These are phyloP conservation scores for Aspergillus thermomutatus DNA, from an alignment of 2,329 filamentous ascomycete genomes.

Conservation along the genomic window DNA sequence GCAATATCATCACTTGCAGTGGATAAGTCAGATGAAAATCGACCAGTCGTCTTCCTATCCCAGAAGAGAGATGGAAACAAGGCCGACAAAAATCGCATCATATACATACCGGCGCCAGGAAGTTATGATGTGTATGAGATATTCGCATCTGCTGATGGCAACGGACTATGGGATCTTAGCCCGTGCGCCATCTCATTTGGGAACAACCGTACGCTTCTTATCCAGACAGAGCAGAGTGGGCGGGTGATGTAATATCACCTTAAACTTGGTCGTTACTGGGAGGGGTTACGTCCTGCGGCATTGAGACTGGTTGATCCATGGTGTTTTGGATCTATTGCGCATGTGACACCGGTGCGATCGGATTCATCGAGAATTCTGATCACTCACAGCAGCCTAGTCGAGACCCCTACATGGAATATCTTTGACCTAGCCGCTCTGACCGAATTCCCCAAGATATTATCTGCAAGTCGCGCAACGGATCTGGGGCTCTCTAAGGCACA, in stretches of 20 bases:
- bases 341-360: not conserved
- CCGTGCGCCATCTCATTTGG: not conserved
- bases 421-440: not conserved
- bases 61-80: not conserved
- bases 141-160: conserved; percentile 1
- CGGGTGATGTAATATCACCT: not conserved
- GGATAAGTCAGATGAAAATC: not conserved
- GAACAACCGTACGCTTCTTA: not conserved
- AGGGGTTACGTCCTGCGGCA: not conserved
- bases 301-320: too few relatives aligned
- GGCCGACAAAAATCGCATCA: not conserved
- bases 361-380: not conserved
- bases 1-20: not conserved
- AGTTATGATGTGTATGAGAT: too few relatives aligned
- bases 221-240: not conserved
- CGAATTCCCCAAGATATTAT: too few relatives aligned
- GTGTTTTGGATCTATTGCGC: not conserved
- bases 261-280: not conserved
- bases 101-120: not conserved
- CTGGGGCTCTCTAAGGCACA: not conserved
- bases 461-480: too few relatives aligned
- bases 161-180: conserved; percentile 1
- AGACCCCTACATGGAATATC: not conserved
- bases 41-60: not conserved
- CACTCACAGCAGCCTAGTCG: not conserved